Evolutionary conservation across 768 basidiomycete genomes (phyloP), one percentile per base, ranked within the genome.

Genomic region (Leccinum ochraceum): DNA sequence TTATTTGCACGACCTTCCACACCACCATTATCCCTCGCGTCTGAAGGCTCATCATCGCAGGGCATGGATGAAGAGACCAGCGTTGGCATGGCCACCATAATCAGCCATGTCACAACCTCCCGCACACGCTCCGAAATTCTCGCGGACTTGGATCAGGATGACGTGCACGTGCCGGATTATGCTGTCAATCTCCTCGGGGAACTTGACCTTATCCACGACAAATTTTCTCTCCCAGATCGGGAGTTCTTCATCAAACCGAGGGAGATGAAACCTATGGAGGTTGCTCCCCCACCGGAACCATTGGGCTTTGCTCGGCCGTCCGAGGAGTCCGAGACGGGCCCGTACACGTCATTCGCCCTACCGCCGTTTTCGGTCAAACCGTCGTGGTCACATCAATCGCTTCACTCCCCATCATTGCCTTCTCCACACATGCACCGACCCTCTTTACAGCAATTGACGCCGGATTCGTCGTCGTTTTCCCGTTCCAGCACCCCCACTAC

Each of bases 121-220:
- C 79, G 76, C 46, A 61, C 78, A 2, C 73, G 68, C 56, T 72
- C 72, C 30, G 77, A 80, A 57, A 75, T 81, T 51, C 69, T 79
- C 42, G 71, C 74, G 34, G 71, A 63, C 50, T 53, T 73, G 64
- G 69, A 71, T 53, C 69, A 72, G 58, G 63, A 80, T 22, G 70
- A 68, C 16, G 69, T 78, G 44, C 62, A 73, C 54, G 73, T 82
- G 54, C 81, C 81, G 9, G 77, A 76, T 54, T 82, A 83, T 59
- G 80, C 79, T 6, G 67, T 75, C 56, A 73, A 79, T 62, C 77
- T 83, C 48, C 71, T 82, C 56, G 75, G 78, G 28, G 76, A 71
- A 14, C 74, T 83, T 22, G 80, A 80, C 58, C 66, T 74, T 59
- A 73, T 75, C 54, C 69, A 73, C 54, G 67, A 77, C 52, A 65